Percentiles rank a stretch among this genome's conserved stretches.
phyloP scores from a whole-genome alignment of 345 rosid genomes.

The Murraya paniculata region DNA sequence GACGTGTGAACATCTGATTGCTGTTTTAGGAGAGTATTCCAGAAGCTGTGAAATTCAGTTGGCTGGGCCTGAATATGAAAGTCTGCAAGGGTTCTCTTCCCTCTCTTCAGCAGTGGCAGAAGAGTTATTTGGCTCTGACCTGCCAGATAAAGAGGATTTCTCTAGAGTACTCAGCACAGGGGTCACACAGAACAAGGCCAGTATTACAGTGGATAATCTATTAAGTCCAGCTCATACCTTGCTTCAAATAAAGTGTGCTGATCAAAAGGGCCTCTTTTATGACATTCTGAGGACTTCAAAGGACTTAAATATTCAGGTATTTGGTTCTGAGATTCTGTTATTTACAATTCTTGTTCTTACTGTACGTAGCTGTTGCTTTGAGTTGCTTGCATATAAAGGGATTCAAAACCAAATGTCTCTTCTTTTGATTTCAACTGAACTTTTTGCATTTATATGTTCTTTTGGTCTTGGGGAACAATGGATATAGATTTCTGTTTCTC shows the following conservation, averaged over 20 bases:
- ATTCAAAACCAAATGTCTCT: neutral
- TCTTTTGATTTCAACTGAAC: neutral
- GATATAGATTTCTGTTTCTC: neutral
- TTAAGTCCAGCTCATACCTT: constrained; percentile 72
- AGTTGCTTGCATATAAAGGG: neutral
- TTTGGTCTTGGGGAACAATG: neutral
- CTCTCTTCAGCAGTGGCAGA: constrained; percentile 49
- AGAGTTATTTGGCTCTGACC: constrained; percentile 47
- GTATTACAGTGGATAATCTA: constrained; percentile 53
- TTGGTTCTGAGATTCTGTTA: neutral
- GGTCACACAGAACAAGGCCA: constrained; percentile 28
- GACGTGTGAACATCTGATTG: constrained; percentile 45
- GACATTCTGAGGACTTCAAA: constrained; percentile 74
- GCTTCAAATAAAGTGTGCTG: constrained; percentile 62
- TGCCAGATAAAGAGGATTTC: constrained; percentile 26
- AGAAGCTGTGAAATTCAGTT: constrained; percentile 68
- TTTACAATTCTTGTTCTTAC: neutral
- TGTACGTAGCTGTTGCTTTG: neutral
- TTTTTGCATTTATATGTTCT: neutral
- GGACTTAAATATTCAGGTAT: constrained; percentile 67
- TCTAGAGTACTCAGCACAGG: constrained; percentile 30
- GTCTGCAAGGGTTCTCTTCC: constrained; percentile 43
- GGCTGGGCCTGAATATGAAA: constrained; percentile 58
- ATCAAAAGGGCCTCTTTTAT: constrained; percentile 75
- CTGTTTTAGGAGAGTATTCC: constrained; percentile 54